Base-by-base conservation (phyloP, 345 rosid species). In the Populus nigra region DNA sequence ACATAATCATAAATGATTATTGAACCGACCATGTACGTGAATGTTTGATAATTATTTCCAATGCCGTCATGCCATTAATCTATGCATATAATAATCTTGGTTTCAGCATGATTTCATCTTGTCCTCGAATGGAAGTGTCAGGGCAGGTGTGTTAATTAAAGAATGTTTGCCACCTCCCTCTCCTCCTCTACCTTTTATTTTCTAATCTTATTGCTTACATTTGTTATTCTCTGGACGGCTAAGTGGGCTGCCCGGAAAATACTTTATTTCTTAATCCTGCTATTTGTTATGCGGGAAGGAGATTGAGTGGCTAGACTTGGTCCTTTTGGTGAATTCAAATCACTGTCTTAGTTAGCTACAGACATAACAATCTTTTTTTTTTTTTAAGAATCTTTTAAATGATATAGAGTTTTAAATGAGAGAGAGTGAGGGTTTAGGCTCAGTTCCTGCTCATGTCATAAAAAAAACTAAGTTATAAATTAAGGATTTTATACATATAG, bases 221-320 rank as follows among this genome's bases (percentile, higher is more conserved):
- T 78, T 45, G 23, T 78, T 78, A 53, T 74, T 81, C 50, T 2
- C 63, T 65, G 80, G 83, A 76, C 82, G 80, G 79, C 79, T 70
- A 53, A 43, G 59, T 61, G 82, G 69, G 39, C 73, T 27, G 61
- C 59, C 68, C 12, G 7, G 57, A 71, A 65, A 47, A 65, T 23
- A 33, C 15, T 61, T 27, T n/a, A 55, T 22, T 45, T 55, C 38
- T 50, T 47, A 41, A 5, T n/a, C 10, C 70, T 25, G 5, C 0
- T 47, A 0, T 22, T 55, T 61, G 55, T 71, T 69, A 0, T 67
- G 3, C 47, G 47, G 45, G 45, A 9, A 41, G 12, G 45, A 9
- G 13, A 5, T 45, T 31, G 33, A 31, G 3, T 31, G 33, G 33
- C 33, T 31, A 31, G 3, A 63, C 20, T 38, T n/a, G 23, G 8